These are phyloP conservation scores for Skeletonema marinoi DNA, from an alignment of 108 stramenopile species.

Conservation along the genomic window DNA sequence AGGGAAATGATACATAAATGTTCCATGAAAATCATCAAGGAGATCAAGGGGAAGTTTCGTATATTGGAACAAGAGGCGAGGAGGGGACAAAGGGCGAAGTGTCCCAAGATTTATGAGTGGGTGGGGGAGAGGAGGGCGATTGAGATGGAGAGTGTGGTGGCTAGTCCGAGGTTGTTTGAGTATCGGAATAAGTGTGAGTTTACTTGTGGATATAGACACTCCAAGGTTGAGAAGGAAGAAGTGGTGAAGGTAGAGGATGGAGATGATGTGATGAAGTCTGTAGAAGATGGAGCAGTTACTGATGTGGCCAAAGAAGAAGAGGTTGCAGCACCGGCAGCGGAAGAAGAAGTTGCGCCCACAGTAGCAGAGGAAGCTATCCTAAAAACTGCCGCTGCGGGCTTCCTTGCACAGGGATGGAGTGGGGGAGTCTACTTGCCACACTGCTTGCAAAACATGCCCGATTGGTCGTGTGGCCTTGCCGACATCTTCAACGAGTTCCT, in stretches of 20 bases:
- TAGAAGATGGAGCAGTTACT: background rate
- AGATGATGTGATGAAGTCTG: background rate
- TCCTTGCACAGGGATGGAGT: slow-evolving; percentile 72
- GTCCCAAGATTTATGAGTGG: slow-evolving; percentile 53
- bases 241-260: slow-evolving; percentile 14
- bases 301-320: background rate
- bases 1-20: slow-evolving; percentile 71
- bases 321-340: background rate
- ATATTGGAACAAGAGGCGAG: slow-evolving; percentile 55
- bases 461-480: slow-evolving; percentile 65
- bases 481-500: slow-evolving; percentile 69
- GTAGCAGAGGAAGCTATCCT: slow-evolving; percentile 8
- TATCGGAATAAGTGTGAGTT: slow-evolving; percentile 94
- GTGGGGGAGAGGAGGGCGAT: slow-evolving; percentile 52
- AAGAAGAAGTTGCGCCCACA: background rate
- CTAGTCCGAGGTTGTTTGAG: slow-evolving; percentile 53
- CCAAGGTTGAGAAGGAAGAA: slow-evolving; percentile 12
- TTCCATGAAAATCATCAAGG: slow-evolving; percentile 62
- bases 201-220: slow-evolving; percentile 71
- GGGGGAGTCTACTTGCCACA: slow-evolving; percentile 76
- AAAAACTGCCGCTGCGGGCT: slow-evolving; percentile 72
- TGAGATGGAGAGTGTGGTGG: slow-evolving; percentile 49
- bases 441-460: slow-evolving; percentile 76
- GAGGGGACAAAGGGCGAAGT: slow-evolving; percentile 39
- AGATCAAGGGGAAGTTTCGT: slow-evolving; percentile 65